phyloP scores from a whole-genome alignment of 2,329 filamentous ascomycete genomes.

The Epichloe gansuensis region DNA sequence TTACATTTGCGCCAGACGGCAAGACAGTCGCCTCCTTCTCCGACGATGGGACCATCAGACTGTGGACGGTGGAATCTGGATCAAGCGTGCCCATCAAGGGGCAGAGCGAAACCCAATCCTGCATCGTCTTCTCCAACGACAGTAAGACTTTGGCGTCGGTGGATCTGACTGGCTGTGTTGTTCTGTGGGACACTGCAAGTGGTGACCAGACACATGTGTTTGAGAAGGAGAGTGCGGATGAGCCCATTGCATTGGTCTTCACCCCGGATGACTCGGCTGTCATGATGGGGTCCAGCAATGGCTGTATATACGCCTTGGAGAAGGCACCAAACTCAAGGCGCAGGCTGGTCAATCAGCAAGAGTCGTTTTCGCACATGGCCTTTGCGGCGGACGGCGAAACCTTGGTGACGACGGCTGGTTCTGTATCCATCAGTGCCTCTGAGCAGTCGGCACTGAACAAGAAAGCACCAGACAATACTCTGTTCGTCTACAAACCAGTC shows the following conservation, averaged over 20 bases:
- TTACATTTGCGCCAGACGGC: slow-evolving; percentile 13
- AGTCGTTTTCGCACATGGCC: slow-evolving; percentile 7
- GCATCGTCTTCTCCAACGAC: slow-evolving; percentile 10
- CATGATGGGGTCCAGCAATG: slow-evolving; percentile 3
- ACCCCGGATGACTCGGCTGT: slow-evolving; percentile 3
- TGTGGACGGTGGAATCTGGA: slow-evolving; percentile 9
- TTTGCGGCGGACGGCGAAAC: slow-evolving; percentile 3
- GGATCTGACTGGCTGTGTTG: slow-evolving; percentile 6
- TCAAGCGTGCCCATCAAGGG: slow-evolving; percentile 10
- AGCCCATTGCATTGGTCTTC: slow-evolving; percentile 4
- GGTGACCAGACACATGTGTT: slow-evolving; percentile 4
- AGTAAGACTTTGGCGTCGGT: slow-evolving; percentile 8
- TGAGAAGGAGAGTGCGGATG: slow-evolving; percentile 1
- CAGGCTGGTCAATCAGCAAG: slow-evolving; percentile 5
- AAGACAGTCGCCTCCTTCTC: slow-evolving; percentile 11
- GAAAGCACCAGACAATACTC: slow-evolving; percentile 1
- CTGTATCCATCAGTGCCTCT: neutral
- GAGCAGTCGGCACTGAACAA: slow-evolving; percentile 4
- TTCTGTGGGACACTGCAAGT: slow-evolving; percentile 8
- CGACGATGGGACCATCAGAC: slow-evolving; percentile 7
- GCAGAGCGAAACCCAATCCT: slow-evolving; percentile 7
- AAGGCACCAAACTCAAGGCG: slow-evolving; percentile 2
- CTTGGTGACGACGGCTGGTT: slow-evolving; percentile 7
- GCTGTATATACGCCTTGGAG: slow-evolving; percentile 6
- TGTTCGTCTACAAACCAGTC: slow-evolving; percentile 9